Evolutionary conservation across 108 stramenopile genomes (phyloP), one percentile per base, ranked within the genome.

Genomic region (Chaetoceros tenuissimus): DNA sequence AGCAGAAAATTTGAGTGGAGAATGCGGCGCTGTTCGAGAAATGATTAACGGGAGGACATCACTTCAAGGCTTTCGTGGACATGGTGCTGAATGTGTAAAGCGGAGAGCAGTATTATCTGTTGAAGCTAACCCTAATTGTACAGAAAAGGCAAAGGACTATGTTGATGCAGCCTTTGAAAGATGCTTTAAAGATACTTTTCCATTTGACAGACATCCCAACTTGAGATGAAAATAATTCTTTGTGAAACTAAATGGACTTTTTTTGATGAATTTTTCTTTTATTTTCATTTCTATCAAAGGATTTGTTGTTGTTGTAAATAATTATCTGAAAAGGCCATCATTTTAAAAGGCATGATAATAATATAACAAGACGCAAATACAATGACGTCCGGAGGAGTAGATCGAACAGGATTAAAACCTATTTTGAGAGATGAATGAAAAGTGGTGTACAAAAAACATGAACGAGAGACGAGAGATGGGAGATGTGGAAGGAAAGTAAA

Each of bases 121-220:
- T 19, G 63, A 79, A 34, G 90, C 86, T 48, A 87, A 92, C 73
- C 90, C 90, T 48, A 85, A 87, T 48, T 92, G 90, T 68, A 55
- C 76, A 20, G 73, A 75, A n/a, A 75, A 81, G 28, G 90, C 90
- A 7, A 72, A 67, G 10, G 74, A 76, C 16, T 87, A 85, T 65
- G 84, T 92, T 1, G 84, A 87, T 58, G 90, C 90, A n/a, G 85
- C 86, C 29, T 84, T 92, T 79, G 80, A 81, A 57, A 75, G 86
- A 52, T 92, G 90, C 52, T 87, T 71, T 57, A 69, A 70, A 27
- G 90, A 92, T 67, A 82, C 83, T 2, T 92, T 79, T 69, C 90
- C 90, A 13, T 92, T 92, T 69, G 84, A 85, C 58, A 74, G 90
- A 22, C 90, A 92, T 59, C 90, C 90, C 28, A 92, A 87, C 53